These are phyloP conservation scores for Euphorbia pulcherrima DNA, from an alignment of 345 rosid genomes.

Conservation along the genomic window DNA sequence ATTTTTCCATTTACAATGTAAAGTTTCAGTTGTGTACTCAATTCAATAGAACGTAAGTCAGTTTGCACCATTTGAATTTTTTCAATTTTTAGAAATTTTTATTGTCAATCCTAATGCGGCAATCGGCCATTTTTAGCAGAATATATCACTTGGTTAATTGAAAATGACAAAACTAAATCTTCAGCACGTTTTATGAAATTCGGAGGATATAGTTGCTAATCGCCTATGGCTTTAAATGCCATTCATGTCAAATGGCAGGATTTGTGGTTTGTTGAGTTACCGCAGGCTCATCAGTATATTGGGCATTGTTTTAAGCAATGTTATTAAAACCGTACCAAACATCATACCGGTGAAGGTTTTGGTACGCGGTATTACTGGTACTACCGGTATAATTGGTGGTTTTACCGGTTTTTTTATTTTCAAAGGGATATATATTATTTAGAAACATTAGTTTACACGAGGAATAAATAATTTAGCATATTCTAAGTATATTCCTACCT, in stretches of 20 bases:
- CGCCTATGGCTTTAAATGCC: neutral
- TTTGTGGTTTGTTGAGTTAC: neutral
- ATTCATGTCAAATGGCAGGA: neutral
- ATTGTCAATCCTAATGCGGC: conserved; percentile 1
- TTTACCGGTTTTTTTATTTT: too few relatives aligned
- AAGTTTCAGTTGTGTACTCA: conserved; percentile 39
- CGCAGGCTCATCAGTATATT: too few relatives aligned
- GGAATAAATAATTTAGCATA: too few relatives aligned
- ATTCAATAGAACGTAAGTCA: conserved; percentile 31
- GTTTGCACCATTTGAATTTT: conserved; percentile 31
- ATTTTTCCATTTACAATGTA: conserved; percentile 51
- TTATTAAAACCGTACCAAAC: too few relatives aligned
- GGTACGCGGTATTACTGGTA: too few relatives aligned
- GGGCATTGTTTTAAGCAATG: too few relatives aligned
- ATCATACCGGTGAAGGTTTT: too few relatives aligned
- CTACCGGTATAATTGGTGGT: too few relatives aligned
- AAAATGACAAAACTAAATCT: neutral
- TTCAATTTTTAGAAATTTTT: conserved; percentile 16
- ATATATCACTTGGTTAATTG: neutral
- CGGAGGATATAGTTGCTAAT: too few relatives aligned
- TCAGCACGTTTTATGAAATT: neutral
- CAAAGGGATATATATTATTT: too few relatives aligned
- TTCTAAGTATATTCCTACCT: too few relatives aligned
- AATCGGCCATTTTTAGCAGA: conserved; percentile 5
- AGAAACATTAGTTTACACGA: too few relatives aligned